Evolutionary conservation across 345 rosid genomes (phyloP).

Genomic region (Eucalyptus erythrocorys): DNA sequence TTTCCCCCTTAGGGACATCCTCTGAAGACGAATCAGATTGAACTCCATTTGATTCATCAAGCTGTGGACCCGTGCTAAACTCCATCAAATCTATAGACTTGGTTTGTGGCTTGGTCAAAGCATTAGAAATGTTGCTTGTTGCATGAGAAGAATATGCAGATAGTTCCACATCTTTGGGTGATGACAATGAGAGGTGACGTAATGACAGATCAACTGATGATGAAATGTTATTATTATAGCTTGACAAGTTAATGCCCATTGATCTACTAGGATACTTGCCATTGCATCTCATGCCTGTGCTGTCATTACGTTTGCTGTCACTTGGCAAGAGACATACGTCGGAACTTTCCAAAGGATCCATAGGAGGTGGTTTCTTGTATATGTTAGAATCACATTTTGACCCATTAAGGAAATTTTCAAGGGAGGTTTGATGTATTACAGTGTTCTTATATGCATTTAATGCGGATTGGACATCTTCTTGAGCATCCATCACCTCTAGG

Average conservation of each 20-base stretch:
- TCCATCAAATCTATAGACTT: background rate
- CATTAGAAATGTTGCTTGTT: background rate
- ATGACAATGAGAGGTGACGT: slow-evolving; percentile 9
- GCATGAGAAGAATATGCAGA: background rate
- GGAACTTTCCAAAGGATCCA: background rate
- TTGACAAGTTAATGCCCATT: background rate
- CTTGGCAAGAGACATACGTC: background rate
- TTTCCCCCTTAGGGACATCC: background rate
- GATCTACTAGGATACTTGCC: background rate
- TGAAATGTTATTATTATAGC: background rate
- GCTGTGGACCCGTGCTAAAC: background rate
- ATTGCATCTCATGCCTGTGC: background rate
- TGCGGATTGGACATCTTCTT: slow-evolving; percentile 1
- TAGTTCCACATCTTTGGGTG: background rate
- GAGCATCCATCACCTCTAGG: background rate
- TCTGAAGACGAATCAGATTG: background rate
- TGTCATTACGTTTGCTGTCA: background rate
- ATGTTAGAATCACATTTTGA: background rate
- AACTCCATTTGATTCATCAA: background rate
- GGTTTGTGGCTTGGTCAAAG: background rate
- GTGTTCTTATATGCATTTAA: background rate
- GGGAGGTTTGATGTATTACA: background rate
- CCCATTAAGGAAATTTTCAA: background rate
- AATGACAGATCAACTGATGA: slow-evolving; percentile 7
- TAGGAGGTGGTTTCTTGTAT: background rate